Conservation (phyloP, 2,329 filamentous ascomycete species). For the Macrophomina pseudophaseolina region DNA sequence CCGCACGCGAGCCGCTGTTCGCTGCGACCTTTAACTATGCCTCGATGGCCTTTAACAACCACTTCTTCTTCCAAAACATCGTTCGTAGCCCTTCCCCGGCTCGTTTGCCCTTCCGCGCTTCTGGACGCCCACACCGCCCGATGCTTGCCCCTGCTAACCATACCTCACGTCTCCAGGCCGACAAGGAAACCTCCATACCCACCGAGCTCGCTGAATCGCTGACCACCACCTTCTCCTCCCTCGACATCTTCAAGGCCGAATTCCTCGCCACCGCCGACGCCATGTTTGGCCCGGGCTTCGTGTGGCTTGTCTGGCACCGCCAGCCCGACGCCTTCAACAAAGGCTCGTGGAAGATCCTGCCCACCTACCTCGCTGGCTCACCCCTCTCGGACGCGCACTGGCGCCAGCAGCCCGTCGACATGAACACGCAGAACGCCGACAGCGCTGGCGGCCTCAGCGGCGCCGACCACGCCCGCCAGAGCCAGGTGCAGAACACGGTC, state of each 20-base stretch:
- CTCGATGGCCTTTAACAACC: conserved; percentile 93
- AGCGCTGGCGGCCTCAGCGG: conserved; percentile 33
- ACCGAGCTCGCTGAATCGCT: conserved; percentile 64
- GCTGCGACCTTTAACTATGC: conserved; percentile 93
- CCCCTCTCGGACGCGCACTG: conserved; percentile 86
- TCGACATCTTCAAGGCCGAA: conserved; percentile 80
- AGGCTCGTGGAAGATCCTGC: conserved; percentile 69
- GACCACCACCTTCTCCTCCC: conserved; percentile 74
- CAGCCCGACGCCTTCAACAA: conserved; percentile 51
- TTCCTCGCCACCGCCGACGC: conserved; percentile 79
- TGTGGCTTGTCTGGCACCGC: conserved; percentile 77
- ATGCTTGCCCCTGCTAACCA: conserved; percentile 26
- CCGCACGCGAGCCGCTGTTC: conserved; percentile 76
- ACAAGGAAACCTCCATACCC: conserved; percentile 55
- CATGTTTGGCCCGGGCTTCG: conserved; percentile 97
- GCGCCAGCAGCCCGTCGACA: conserved; percentile 70
- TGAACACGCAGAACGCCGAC: conserved; percentile 63
- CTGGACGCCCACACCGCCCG: conserved; percentile 25
- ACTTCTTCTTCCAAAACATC: conserved; percentile 76
- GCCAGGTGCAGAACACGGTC: conserved; percentile 40
- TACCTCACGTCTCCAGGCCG: conserved; percentile 14
- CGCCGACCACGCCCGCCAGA: conserved; percentile 17
- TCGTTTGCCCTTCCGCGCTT: not conserved
- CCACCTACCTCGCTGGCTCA: conserved; percentile 89
- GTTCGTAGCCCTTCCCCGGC: conserved; percentile 31